Evolutionary conservation across 495 filamentous ascomycete species (phyloP).

Genomic region (Cercophora sp.): DNA sequence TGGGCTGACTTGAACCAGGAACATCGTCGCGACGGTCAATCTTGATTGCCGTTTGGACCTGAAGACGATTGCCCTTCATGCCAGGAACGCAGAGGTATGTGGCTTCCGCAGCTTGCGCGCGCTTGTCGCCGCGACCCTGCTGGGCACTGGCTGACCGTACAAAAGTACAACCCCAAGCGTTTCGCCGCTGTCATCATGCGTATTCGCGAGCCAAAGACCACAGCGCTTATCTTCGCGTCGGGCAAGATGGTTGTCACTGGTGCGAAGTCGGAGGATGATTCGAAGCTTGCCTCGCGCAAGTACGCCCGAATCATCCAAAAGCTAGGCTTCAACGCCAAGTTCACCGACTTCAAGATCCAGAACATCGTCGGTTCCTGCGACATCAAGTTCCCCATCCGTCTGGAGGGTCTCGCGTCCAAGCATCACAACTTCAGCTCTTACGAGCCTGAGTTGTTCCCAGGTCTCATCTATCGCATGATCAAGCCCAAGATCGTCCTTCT

Average conservation of each 20-base stretch:
- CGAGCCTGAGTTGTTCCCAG: conserved; percentile 97
- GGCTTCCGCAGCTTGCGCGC: conserved; percentile 12
- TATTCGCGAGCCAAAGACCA: conserved; percentile 98
- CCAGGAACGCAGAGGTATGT: conserved; percentile 81
- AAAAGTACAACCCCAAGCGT: conserved; percentile 62
- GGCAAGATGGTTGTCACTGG: conserved; percentile 99
- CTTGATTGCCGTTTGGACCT: conserved; percentile 96
- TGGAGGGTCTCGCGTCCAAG: conserved; percentile 89
- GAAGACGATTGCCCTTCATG: conserved; percentile 98
- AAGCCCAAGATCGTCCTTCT: conserved; percentile 98
- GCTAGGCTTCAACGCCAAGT: conserved; percentile 98
- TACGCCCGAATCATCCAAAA: conserved; percentile 99
- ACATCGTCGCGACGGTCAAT: conserved; percentile 99
- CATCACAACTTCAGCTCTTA: conserved; percentile 99
- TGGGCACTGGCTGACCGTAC: conserved; percentile 28
- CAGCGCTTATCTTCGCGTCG: conserved; percentile 93
- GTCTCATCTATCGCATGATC: conserved; percentile 99
- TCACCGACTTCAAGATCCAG: conserved; percentile 99
- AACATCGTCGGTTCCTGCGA: conserved; percentile 99
- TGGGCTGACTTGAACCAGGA: conserved; percentile 74
- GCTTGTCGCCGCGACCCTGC: conserved; percentile 34
- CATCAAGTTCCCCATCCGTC: conserved; percentile 97
- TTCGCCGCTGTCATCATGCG: conserved; percentile 99
- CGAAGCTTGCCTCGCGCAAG: conserved; percentile 93
- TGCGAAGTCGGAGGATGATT: conserved; percentile 97